Conservation (phyloP, 2,329 filamentous ascomycete genomes). For the Xylariaceae sp. region DNA sequence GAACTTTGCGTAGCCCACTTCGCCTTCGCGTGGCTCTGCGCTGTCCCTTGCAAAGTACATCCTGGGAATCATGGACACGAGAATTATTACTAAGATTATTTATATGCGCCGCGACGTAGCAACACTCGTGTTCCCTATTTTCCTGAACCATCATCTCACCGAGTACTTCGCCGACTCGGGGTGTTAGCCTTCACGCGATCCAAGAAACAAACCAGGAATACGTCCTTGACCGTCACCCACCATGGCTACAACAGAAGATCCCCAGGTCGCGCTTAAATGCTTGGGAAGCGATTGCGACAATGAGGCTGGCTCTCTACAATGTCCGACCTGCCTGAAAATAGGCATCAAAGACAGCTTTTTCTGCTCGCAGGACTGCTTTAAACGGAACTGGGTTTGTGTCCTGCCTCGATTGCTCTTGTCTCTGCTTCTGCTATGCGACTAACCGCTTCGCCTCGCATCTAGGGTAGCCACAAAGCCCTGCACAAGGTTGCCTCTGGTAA, state of each 20-base stretch:
- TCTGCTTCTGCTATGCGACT: constrained; percentile 6
- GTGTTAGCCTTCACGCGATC: neutral
- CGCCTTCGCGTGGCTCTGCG: neutral
- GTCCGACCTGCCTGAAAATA: constrained; percentile 89
- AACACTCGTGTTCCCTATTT: neutral
- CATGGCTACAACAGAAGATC: constrained; percentile 44
- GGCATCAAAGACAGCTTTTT: constrained; percentile 88
- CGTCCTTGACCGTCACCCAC: neutral
- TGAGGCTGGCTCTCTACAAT: constrained; percentile 80
- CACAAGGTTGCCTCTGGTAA: constrained; percentile 64
- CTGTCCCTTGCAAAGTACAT: neutral
- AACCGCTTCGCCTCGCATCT: constrained; percentile 3
- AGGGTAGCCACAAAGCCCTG: constrained; percentile 77
- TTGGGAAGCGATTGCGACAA: constrained; percentile 80
- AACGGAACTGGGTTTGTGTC: constrained; percentile 85
- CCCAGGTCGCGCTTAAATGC: constrained; percentile 63
- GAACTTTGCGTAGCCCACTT: neutral
- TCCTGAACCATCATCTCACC: too few species aligned
- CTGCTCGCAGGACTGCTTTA: constrained; percentile 98
- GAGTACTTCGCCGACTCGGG: too few species aligned
- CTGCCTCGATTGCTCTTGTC: neutral
- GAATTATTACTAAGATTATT: neutral
- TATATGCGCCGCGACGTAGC: neutral
- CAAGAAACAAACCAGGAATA: neutral
- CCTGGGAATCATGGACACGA: neutral